Evolutionary conservation across 495 filamentous ascomycete genomes (phyloP), one percentile per base, ranked within the genome.

Genomic region (Pyronema omphalodes): DNA sequence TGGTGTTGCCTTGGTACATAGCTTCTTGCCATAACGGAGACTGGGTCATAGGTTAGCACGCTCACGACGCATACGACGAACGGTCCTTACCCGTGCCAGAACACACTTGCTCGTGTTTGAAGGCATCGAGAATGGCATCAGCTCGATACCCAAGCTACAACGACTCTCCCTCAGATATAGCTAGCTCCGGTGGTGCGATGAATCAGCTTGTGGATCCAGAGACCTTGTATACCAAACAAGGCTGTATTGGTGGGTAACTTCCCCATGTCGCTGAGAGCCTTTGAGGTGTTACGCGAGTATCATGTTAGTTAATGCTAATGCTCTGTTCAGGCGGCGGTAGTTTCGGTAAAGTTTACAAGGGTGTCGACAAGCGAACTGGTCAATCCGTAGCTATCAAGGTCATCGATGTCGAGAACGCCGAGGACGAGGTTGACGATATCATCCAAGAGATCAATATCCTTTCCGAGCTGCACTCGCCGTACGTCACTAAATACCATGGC

Each of bases 371-470:
- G 40, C 54, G 50, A 40, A 53, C 35, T n/a, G 46, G 54, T 29
- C 44, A 55, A 59, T 56, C 52, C 52, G 61, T 65, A 52, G 23
- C 53, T 9, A 56, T 61, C n/a, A 61, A 94, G 84, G 62, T 65
- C 37, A 98, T 98, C 67, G 91, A 98, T 71, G 83, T 98, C 59
- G 91, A 98, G 67, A 93, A 88, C 41, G 94, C 83, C 68, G 91
- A 93, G 66, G 91, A 98, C 68, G 91, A 98, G 65, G 93, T 98
- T 41, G 81, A 88, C 67, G 91, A 98, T 60, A 96, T 98, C 56
- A 89, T 96, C 58, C 86, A 93, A 65, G 91, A 98, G 68, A 98
- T 98, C 61, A 83, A 86, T 23, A 87, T 96, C 34, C 76, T 98
- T 55, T 87, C 87, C 66, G 93, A 91, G 56, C 94, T 93, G 70